Conservation (phyloP, 495 filamentous ascomycete species). For the Aspergillus campestris region DNA sequence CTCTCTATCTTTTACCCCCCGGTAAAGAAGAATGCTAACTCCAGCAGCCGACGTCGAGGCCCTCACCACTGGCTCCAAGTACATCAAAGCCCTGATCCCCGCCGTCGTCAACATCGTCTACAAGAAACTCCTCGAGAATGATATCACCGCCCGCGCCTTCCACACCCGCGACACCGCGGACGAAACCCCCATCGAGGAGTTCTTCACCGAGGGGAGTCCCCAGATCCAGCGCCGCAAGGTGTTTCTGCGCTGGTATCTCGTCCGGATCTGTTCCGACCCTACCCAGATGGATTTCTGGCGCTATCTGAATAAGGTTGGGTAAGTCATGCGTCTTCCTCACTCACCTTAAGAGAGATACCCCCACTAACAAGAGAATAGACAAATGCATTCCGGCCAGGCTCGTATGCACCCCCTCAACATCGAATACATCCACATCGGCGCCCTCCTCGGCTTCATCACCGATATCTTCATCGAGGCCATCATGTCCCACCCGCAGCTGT, state of each 20-base stretch:
- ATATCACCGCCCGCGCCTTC: slow-evolving; percentile 67
- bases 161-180: slow-evolving; percentile 56
- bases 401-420: slow-evolving; percentile 58
- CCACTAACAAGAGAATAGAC: slow-evolving; percentile 23
- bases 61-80: slow-evolving; percentile 54
- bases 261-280: slow-evolving; percentile 61
- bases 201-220: slow-evolving; percentile 53
- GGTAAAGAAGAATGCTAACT: not conserved
- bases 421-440: slow-evolving; percentile 69
- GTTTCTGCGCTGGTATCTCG: slow-evolving; percentile 65
- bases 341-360: not conserved
- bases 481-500: slow-evolving; percentile 57
- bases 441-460: slow-evolving; percentile 58
- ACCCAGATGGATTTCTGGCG: slow-evolving; percentile 68
- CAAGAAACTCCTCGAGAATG: slow-evolving; percentile 61
- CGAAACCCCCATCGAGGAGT: slow-evolving; percentile 53
- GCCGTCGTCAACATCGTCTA: slow-evolving; percentile 65
- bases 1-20: slow-evolving; percentile 1
- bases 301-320: slow-evolving; percentile 71
- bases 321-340: slow-evolving; percentile 7
- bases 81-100: slow-evolving; percentile 67
- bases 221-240: slow-evolving; percentile 69
- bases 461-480: slow-evolving; percentile 68
- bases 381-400: slow-evolving; percentile 63
- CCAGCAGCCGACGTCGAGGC: slow-evolving; percentile 57